Conservation (phyloP, 441 rosid genomes). For the Populus hybrid region DNA sequence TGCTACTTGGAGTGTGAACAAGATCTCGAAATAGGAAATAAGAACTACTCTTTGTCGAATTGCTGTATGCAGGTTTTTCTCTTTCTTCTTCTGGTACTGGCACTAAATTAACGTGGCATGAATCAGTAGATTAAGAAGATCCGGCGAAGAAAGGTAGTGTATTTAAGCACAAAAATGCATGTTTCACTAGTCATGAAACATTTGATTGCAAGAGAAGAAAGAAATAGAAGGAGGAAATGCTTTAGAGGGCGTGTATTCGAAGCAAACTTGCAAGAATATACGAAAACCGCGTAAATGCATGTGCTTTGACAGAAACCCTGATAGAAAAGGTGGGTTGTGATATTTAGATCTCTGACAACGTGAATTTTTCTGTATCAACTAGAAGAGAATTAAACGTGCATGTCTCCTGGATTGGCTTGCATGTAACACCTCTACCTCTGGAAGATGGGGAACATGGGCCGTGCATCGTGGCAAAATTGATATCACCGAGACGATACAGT, state of each 20-base stretch:
- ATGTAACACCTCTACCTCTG: neutral
- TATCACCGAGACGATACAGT: constrained; percentile 14
- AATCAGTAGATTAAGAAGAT: too few relatives aligned
- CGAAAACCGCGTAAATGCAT: constrained; percentile 62
- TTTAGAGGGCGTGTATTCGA: constrained; percentile 37
- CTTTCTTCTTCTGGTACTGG: too few relatives aligned
- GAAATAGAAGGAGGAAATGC: neutral
- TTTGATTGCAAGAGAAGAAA: neutral
- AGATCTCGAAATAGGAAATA: neutral
- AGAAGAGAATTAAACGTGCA: constrained; percentile 9
- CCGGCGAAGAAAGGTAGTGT: neutral
- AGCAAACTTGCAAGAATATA: constrained; percentile 38
- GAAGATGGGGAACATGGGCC: constrained; percentile 5
- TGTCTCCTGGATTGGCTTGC: constrained; percentile 12
- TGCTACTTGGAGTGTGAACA: neutral
- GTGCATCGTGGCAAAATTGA: constrained; percentile 17
- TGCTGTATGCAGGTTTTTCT: neutral
- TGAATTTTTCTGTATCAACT: neutral
- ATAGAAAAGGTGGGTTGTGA: constrained; percentile 22
- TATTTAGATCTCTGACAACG: constrained; percentile 1
- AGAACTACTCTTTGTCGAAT: neutral
- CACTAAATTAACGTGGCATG: neutral
- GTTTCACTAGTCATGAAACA: neutral
- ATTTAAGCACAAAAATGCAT: neutral
- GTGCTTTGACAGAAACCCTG: constrained; percentile 32